Conservation (phyloP, 192 early-diverging fungal genomes). For the Polychytrium aggregatum region DNA sequence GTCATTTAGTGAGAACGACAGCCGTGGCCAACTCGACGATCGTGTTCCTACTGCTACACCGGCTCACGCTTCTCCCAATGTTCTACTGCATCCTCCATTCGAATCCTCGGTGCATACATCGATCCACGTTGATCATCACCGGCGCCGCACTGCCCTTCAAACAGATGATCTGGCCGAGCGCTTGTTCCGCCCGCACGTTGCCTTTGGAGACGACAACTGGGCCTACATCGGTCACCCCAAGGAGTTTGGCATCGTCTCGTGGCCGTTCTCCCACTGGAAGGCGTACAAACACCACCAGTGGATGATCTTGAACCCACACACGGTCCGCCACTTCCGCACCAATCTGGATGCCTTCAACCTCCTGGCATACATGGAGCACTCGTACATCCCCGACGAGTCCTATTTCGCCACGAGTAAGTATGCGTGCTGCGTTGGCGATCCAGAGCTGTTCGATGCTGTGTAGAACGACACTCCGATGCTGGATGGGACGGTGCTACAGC, state of each 20-base stretch:
- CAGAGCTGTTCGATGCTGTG: too few species aligned
- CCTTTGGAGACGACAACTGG: constrained; percentile 3
- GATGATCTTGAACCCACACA: constrained; percentile 26
- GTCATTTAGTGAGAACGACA: too few species aligned
- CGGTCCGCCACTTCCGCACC: constrained; percentile 16
- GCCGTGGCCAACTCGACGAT: too few species aligned
- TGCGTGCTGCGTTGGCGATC: too few species aligned
- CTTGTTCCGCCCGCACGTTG: constrained; percentile 18
- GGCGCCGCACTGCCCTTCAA: too few species aligned
- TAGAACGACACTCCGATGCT: too few species aligned
- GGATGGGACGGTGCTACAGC: too few species aligned
- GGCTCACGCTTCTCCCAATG: too few species aligned
- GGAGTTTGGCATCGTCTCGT: constrained; percentile 15
- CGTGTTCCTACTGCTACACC: too few species aligned
- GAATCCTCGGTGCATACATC: neutral
- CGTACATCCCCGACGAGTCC: constrained; percentile 30
- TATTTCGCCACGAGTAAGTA: constrained; percentile 21
- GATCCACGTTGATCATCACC: too few species aligned
- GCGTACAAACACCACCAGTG: constrained; percentile 33
- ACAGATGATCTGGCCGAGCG: constrained; percentile 24
- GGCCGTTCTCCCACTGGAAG: constrained; percentile 19
- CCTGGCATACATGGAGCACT: constrained; percentile 27
- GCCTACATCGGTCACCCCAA: constrained; percentile 4
- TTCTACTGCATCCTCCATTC: too few species aligned
- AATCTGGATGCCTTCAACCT: constrained; percentile 10